Conservation (phyloP, 2,329 filamentous ascomycete species). For the Talaromyces sp. region DNA sequence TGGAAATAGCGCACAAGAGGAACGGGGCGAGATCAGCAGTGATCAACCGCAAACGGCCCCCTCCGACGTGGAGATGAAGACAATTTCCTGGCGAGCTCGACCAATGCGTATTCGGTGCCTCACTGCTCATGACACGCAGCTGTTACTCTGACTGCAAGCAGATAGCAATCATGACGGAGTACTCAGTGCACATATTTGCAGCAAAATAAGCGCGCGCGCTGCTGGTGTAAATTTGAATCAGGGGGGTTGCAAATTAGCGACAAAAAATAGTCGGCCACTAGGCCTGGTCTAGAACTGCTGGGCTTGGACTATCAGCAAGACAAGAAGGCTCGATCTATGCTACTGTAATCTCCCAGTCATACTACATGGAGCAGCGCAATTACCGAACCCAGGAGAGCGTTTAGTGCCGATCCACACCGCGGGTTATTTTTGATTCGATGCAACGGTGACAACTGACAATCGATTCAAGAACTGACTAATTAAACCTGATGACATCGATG, state of each 20-base stretch:
- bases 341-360: too few relatives aligned
- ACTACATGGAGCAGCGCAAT: background rate
- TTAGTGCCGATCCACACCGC: background rate
- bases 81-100: background rate
- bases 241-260: background rate
- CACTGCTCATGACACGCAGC: background rate
- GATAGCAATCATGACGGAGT: too few relatives aligned
- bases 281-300: background rate
- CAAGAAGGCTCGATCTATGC: too few relatives aligned
- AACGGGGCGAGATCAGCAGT: background rate
- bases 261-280: background rate
- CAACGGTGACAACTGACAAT: background rate
- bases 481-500: background rate
- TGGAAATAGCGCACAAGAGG: background rate
- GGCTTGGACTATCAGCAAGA: background rate
- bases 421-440: background rate
- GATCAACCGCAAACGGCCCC: slow-evolving; percentile 1
- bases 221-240: too few relatives aligned
- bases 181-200: background rate
- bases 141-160: background rate
- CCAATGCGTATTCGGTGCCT: background rate
- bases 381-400: background rate
- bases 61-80: background rate
- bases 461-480: background rate
- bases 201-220: too few relatives aligned